phyloP scores from a whole-genome alignment of 805 yeast species.

The Cyberlindnera nakhonratchasimensis region DNA sequence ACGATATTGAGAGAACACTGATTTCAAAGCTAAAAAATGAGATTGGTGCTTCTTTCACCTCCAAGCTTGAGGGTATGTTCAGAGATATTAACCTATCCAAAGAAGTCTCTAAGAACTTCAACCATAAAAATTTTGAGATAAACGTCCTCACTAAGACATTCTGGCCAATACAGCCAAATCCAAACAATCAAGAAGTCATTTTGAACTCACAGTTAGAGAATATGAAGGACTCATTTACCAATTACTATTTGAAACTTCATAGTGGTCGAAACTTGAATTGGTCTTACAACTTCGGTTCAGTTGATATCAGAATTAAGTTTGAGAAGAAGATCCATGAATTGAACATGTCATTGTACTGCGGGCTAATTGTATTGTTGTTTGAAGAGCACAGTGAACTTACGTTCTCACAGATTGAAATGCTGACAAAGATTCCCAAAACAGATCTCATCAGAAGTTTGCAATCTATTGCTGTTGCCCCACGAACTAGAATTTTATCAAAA shows the following conservation, averaged over 20 bases:
- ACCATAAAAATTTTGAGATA: conserved; percentile 41
- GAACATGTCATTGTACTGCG: conserved; percentile 77
- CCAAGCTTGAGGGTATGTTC: conserved; percentile 83
- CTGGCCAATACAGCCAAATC: conserved; percentile 58
- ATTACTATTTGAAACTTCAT: conserved; percentile 48
- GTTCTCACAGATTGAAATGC: conserved; percentile 55
- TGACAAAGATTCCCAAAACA: conserved; percentile 66
- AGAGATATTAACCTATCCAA: conserved; percentile 65
- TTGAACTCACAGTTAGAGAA: conserved; percentile 44
- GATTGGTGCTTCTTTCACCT: conserved; percentile 74
- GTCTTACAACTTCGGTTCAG: conserved; percentile 82
- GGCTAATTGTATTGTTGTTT: conserved; percentile 73
- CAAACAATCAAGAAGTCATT: conserved; percentile 29
- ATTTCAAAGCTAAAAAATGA: conserved; percentile 69
- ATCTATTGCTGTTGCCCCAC: conserved; percentile 81
- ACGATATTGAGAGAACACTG: conserved; percentile 66
- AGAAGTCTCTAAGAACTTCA: conserved; percentile 43
- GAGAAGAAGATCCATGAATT: conserved; percentile 71
- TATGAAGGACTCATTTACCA: conserved; percentile 44
- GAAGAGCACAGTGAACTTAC: conserved; percentile 53
- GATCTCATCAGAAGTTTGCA: conserved; percentile 78
- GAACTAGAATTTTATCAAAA: conserved; percentile 70
- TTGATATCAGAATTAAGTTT: conserved; percentile 71
- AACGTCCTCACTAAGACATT: conserved; percentile 56
- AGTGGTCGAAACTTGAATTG: conserved; percentile 62